phyloP scores from a whole-genome alignment of 2,329 filamentous ascomycete species.

The Erysiphe neolycopersici region DNA sequence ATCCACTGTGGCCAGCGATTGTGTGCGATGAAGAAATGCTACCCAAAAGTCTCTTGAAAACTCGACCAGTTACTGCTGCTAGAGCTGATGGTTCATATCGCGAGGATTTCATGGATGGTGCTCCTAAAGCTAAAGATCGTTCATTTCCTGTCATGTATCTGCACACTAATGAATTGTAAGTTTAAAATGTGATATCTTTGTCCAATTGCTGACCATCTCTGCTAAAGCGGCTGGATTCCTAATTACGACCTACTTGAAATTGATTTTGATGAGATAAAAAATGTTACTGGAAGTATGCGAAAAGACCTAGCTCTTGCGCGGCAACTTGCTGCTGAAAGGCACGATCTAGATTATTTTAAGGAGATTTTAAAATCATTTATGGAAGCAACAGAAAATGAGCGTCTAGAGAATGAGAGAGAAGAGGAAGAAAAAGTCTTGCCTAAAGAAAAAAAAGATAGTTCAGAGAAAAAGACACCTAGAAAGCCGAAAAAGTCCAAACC shows the following conservation, averaged over 20 bases:
- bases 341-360: constrained; percentile 65
- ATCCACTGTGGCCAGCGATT: constrained; percentile 81
- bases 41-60: constrained; percentile 46
- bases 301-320: constrained; percentile 62
- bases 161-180: constrained; percentile 90
- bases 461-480: constrained; percentile 5
- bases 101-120: constrained; percentile 66
- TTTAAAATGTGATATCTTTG: constrained; percentile 9
- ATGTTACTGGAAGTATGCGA: constrained; percentile 45
- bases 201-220: not conserved
- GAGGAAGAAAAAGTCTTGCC: constrained; percentile 22
- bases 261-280: constrained; percentile 41
- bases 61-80: constrained; percentile 60
- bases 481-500: constrained; percentile 19
- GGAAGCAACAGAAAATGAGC: constrained; percentile 33
- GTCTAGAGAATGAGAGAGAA: constrained; percentile 19
- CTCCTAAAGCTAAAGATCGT: constrained; percentile 60
- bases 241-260: constrained; percentile 64
- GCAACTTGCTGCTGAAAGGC: constrained; percentile 48
- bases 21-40: constrained; percentile 90
- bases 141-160: constrained; percentile 92
- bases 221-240: constrained; percentile 57
- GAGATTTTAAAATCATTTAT: constrained; percentile 43
- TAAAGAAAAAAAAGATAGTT: constrained; percentile 12
- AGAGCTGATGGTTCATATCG: constrained; percentile 65